Base-by-base conservation (phyloP, 2,329 filamentous ascomycete species). In the Botryotinia narcissicola region DNA sequence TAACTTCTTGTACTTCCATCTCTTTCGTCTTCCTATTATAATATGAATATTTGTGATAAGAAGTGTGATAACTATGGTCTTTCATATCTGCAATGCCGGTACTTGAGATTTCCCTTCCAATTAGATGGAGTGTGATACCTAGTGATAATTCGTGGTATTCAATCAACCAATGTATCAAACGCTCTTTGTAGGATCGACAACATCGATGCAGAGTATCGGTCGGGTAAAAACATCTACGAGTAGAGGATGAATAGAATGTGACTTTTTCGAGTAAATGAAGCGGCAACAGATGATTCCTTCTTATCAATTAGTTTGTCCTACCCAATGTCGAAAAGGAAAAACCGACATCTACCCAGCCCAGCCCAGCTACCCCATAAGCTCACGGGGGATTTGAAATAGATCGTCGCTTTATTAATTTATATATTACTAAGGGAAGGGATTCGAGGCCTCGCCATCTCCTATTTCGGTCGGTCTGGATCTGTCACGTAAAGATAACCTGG, bases 51-150 rank as follows among this genome's bases (percentile, higher is more conserved):
- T 48, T 7, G 6, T 16, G n/a, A 62, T 42, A 5, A 29, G 40
- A 25, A 42, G 60, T 10, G 18, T 7, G 29, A 32, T 44, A 14
- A 32, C 20, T 16, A 10, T 22, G 8, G 40, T 22, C 20, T 35
- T 18, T 29, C 32, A 35, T n/a, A 64, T 40, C 35, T 71, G 70
- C 70, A 66, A 71, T 64, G 60, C 60, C 46, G 70, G 70, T 8
- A 72, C 70, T 72, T 72, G 29, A 12, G 8, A 37, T 62, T 22
- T 59, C 4, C 40, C 61, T 32, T 42, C 54, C 25, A 32, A 35
- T 59, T 1, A 59, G 29, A 29, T 35, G 54, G n/a, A 35, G 29
- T 35, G 54, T 59, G 29, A 22, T 35, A n/a, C 25, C 51, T n/a
- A n/a, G 57, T 22, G 4, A 32, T 32, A 20, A 32, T 32, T 6